Evolutionary conservation across 495 filamentous ascomycete genomes (phyloP).

Genomic region (Elasticomyces elasticus): DNA sequence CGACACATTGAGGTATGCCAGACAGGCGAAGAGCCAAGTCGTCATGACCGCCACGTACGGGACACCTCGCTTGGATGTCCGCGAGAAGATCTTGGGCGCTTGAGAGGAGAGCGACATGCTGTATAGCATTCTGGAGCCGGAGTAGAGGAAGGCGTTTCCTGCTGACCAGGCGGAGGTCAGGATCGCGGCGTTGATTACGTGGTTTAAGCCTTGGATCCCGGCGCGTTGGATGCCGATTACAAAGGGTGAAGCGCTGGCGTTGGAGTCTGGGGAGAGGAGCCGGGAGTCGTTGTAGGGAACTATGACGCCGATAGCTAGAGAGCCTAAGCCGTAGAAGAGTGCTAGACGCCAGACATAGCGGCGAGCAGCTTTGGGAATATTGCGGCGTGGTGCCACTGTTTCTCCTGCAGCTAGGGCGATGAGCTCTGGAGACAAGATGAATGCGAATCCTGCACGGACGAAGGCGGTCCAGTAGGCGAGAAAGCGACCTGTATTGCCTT

Average conservation of each 20-base stretch:
- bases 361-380: conserved; percentile 67
- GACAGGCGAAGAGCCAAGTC: conserved; percentile 42
- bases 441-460: conserved; percentile 35
- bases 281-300: conserved; percentile 30
- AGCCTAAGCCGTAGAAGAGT: conserved; percentile 65
- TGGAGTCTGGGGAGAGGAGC: conserved; percentile 36
- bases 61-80: conserved; percentile 49
- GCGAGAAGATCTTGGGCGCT: conserved; percentile 50
- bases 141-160: conserved; percentile 74
- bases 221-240: conserved; percentile 54
- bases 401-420: conserved; percentile 71
- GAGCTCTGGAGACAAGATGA: conserved; percentile 48
- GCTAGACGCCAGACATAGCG: conserved; percentile 78
- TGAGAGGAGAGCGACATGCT: conserved; percentile 55
- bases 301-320: conserved; percentile 48
- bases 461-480: conserved; percentile 29
- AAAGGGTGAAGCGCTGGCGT: conserved; percentile 59
- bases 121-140: conserved; percentile 63
- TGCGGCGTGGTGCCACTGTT: conserved; percentile 64
- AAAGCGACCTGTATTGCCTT: conserved; percentile 28
- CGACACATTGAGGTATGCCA: conserved; percentile 45
- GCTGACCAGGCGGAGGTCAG: conserved; percentile 58
- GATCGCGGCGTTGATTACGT: conserved; percentile 68
- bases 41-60: conserved; percentile 49
- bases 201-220: conserved; percentile 55